A percentile compares a stretch with the other conserved stretches of the same genome.
phyloP scores from a whole-genome alignment of 2,329 filamentous ascomycete genomes.

The Alternaria sp. region DNA sequence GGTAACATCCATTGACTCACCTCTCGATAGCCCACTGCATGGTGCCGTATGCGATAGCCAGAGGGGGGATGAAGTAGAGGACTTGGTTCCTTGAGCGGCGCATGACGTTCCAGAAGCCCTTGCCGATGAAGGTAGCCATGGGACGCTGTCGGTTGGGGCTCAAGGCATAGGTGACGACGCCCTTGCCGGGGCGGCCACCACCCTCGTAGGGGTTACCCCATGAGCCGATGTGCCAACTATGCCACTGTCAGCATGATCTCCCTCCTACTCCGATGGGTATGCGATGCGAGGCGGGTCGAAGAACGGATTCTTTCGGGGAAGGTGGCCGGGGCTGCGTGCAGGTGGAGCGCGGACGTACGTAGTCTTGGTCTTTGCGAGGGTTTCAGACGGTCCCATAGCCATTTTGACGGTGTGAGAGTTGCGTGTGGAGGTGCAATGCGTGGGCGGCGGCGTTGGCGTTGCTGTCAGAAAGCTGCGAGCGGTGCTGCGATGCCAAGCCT shows the following conservation, averaged over 20 bases:
- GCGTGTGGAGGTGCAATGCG: conserved; percentile 25
- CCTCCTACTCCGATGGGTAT: conserved; percentile 11
- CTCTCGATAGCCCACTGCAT: conserved; percentile 92
- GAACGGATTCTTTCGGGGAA: conserved; percentile 7
- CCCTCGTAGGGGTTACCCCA: conserved; percentile 51
- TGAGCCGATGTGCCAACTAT: conserved; percentile 47
- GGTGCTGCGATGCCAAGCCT: conserved; percentile 20
- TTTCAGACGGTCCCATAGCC: conserved; percentile 39
- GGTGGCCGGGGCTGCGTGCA: conserved; percentile 1
- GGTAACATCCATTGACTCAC: conserved; percentile 62
- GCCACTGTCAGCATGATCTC: conserved; percentile 18
- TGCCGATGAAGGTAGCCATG: conserved; percentile 76
- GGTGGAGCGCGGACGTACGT: conserved; percentile 31
- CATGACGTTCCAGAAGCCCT: conserved; percentile 94
- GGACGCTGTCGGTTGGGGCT: conserved; percentile 89
- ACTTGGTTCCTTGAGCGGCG: conserved; percentile 85
- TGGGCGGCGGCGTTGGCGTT: conserved; percentile 25
- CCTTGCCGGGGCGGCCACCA: conserved; percentile 60
- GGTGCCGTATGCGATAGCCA: conserved; percentile 77
- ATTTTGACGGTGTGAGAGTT: conserved; percentile 31
- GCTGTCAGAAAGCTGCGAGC: conserved; percentile 19
- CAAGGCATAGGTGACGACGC: conserved; percentile 73
- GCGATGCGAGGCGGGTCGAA: conserved; percentile 6
- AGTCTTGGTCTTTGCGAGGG: conserved; percentile 34
- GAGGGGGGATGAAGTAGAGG: conserved; percentile 83